Conservation (phyloP, 805 yeast genomes). For the Sungouiozyma intestinalis region DNA sequence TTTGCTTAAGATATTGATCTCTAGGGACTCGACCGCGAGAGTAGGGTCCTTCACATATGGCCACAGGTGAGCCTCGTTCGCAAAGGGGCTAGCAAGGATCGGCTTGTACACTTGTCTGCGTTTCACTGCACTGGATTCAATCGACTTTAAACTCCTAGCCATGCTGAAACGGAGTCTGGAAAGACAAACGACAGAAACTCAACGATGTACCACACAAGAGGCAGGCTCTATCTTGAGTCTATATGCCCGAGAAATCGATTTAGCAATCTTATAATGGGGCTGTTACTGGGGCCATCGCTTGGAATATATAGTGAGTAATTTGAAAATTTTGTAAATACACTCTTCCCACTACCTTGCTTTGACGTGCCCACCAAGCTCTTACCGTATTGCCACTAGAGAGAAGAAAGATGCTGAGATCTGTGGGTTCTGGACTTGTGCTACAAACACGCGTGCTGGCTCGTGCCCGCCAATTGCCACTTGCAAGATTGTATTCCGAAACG, state of each 20-base stretch:
- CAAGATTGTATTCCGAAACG: neutral
- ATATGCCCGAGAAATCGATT: too few species aligned
- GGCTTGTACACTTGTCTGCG: conserved; percentile 54
- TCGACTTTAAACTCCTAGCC: conserved; percentile 34
- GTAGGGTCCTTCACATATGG: conserved; percentile 31
- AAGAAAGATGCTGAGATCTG: neutral
- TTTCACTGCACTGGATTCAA: conserved; percentile 33
- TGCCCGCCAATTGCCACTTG: neutral
- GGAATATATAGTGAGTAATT: too few species aligned
- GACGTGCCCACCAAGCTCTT: too few species aligned
- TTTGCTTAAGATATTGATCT: conserved; percentile 28
- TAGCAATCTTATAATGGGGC: too few species aligned
- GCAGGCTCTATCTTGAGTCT: too few species aligned
- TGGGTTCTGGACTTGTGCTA: neutral
- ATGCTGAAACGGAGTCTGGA: neutral
- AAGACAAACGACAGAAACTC: too few species aligned
- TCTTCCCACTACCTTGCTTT: too few species aligned
- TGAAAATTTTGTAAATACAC: too few species aligned
- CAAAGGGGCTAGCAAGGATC: conserved; percentile 51
- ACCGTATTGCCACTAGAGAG: too few species aligned
- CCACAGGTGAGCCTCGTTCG: conserved; percentile 37
- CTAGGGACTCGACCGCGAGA: conserved; percentile 31
- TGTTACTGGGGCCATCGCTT: too few species aligned
- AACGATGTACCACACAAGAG: too few species aligned
- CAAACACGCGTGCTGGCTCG: neutral